Evolutionary conservation across 345 rosid species (phyloP), one percentile per base, ranked within the genome.

Genomic region (Camelina sativa): DNA sequence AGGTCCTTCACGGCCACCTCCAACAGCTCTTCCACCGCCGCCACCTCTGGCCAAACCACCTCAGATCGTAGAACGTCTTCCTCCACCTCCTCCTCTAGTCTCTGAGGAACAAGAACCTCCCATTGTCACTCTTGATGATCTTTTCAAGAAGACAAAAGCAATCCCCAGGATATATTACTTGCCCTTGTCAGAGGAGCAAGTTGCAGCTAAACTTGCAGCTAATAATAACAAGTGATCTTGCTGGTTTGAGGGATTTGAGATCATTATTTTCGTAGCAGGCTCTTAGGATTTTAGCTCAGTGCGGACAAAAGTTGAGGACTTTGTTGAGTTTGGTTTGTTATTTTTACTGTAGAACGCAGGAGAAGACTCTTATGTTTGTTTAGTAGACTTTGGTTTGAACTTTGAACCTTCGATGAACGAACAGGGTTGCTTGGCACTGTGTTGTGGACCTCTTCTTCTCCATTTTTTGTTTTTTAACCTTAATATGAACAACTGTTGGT

Each of bases 91-190:
- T 51, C 84, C 61, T 57, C 77, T 60, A 48, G 64, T 61, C 25
- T 6, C 83, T 4, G 93, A 89, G 83, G 86, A 88, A 76, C 82
- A 74, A 10, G 98, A 95, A 59, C 85, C 92, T n/a, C 95, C 98
- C 15, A 78, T 96, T 41, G 87, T 96, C 35, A 92, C 99, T 23
- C 84, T 96, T 12, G 99, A 96, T 76, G 98, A 92, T 79, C 95
- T 96, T 66, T 96, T 96, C 69, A 83, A 86, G 80, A 96, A 96
- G 84, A 96, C 98, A 57, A 91, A 86, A 69, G 91, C 98, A 70
- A 83, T 90, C 53, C 99, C 99, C n/a, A 85, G 97, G 74, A 92
- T 96, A 76, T 96, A 96, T 76, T 96, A 91, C 81, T 76, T 96
- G 72, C 99, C 98, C 34, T 76, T 96, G 76, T 87, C 98, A 10